phyloP scores from a whole-genome alignment of 306 rosid genomes.

The Casuarina cunninghamiana region DNA sequence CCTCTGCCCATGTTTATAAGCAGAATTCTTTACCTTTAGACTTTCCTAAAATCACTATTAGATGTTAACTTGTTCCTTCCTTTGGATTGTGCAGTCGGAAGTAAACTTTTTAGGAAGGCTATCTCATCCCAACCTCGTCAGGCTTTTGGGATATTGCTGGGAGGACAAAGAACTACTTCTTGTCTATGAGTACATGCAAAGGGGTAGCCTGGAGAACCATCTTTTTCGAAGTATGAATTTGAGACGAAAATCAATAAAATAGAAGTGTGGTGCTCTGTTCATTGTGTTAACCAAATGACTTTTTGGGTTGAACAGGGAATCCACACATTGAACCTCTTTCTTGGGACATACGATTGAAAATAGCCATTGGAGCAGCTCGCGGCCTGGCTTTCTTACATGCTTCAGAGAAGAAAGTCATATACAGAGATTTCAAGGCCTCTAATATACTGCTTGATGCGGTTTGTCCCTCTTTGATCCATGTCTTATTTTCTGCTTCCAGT shows the following conservation, averaged over 20 bases:
- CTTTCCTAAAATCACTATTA: neutral
- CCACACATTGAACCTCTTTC: conserved; percentile 51
- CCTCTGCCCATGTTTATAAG: neutral
- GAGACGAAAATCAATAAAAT: conserved; percentile 12
- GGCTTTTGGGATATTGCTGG: conserved; percentile 73
- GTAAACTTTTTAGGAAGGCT: conserved; percentile 75
- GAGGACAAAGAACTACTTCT: conserved; percentile 75
- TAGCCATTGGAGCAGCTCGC: conserved; percentile 84
- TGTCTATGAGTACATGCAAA: conserved; percentile 83
- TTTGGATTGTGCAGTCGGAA: conserved; percentile 65
- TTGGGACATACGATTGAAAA: conserved; percentile 71
- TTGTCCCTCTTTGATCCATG: conserved; percentile 24
- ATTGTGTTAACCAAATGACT: conserved; percentile 4
- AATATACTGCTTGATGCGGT: conserved; percentile 92
- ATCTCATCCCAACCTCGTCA: conserved; percentile 86
- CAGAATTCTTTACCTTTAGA: neutral
- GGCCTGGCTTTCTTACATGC: conserved; percentile 83
- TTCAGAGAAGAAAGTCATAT: conserved; percentile 69
- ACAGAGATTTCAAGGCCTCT: conserved; percentile 90
- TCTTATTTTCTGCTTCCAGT: conserved; percentile 7
- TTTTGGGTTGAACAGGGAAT: conserved; percentile 44
- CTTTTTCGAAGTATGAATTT: conserved; percentile 75
- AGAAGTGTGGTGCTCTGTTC: neutral
- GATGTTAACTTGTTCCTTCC: neutral
- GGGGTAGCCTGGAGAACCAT: conserved; percentile 91